Base-by-base conservation (phyloP, 2,329 filamentous ascomycete genomes). In the Alternaria alternata region DNA sequence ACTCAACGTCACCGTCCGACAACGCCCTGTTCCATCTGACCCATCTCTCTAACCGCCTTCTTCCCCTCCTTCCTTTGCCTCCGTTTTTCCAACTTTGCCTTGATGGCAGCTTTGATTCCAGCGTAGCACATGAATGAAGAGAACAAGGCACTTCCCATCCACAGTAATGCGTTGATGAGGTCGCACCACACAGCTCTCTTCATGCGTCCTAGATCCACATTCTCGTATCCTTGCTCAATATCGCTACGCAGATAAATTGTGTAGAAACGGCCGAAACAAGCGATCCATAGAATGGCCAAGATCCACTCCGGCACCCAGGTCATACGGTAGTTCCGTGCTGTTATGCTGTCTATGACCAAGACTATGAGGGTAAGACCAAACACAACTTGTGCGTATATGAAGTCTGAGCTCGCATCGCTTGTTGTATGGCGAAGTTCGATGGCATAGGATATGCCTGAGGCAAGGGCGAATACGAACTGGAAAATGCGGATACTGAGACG, bases 71-170 rank as follows among this genome's bases (percentile, higher is more conserved):
- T 61, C 36, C 30, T 57, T 34, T 48, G 47, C n/a, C 42, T 57
- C 20, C 42, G 46, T 34, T 43, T 53, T 12, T 57, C 11, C 24
- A 36, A 34, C 46, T 61, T 73, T 7, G 43, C 57, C 26, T 64
- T 67, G 24, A 70, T 59, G 1, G 59, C 52, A 11, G 63, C 69
- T 54, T 65, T 72, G 6, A 63, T 39, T 0, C 69, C 71, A 9
- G 67, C 63, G 47, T 67, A 72, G 49, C 69, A 72, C 71, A 73
- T 72, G 12, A 43, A 34, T 8, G 68, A 65, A 22, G 71, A 70
- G 49, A 73, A 73, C 1, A 66, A 16, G 4, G 71, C 68, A 42
- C 69, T 70, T n/a, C 44, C 61, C 3, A 63, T 38, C 71, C 69
- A 73, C 11, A 73, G 49, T 20, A 72, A 22, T 24, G 65, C 68